Base-by-base conservation (phyloP, 2,329 filamentous ascomycete genomes). In the Fusarium sp. region DNA sequence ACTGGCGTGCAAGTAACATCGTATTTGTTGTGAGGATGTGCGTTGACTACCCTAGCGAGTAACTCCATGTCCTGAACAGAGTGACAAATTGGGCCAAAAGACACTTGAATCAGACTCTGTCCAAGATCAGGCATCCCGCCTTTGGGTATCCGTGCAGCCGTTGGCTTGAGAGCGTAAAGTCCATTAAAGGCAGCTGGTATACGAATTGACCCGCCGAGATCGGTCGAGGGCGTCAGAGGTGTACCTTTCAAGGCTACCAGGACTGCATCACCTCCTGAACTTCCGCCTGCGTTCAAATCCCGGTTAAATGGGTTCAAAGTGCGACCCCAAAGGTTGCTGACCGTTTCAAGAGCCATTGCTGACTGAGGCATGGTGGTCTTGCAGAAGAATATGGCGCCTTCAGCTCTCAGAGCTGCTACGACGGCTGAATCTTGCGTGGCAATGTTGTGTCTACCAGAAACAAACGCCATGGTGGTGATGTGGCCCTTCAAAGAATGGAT, bases 321-420 rank as follows among this genome's bases (percentile, higher is more conserved):
- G 15, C 86, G 84, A 1, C 89, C 89, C 67, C 87, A 89, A 37
- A 90, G 78, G 71, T 92, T 90, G 67, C 89, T 90, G 40, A 86
- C 83, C 4, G 84, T 86, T 72, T 91, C 89, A 38, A 89, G 74
- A 7, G 82, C 81, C 71, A 81, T 82, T 50, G 87, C 77, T 0
- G 83, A 84, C 67, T 88, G 86, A 1, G 90, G 89, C 17, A 91
- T 84, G 63, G 91, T 92, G 2, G 90, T 92, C 78, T 92, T 92
- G 71, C 87, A 86, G 73, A 91, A 89, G 27, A 91, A 81, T 0
- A 93, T 85, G 3, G 91, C 91, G 3, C 91, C 91, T 0, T 42
- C 26, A 11, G 27, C 26, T 14, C 58, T 32, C 2, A 60, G 12
- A 9, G 58, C 33, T 17, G 58, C 58, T 5, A 60, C 14, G 5